These are phyloP conservation scores for Lipomyces orientalis DNA, from an alignment of 805 yeast species.

Conservation along the genomic window DNA sequence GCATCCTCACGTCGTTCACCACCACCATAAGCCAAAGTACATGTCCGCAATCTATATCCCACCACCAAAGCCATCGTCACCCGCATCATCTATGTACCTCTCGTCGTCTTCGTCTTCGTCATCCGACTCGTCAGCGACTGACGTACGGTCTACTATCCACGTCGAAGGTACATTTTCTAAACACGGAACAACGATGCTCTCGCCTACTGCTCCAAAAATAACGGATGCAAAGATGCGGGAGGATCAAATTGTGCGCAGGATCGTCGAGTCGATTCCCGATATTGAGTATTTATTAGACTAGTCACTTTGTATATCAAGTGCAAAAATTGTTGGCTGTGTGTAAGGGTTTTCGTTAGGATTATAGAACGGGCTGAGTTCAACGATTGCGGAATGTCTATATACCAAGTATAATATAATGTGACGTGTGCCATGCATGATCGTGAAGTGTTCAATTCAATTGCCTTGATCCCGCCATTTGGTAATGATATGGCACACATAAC, in stretches of 20 bases:
- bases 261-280: constrained; percentile 35
- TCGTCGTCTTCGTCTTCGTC: constrained; percentile 27
- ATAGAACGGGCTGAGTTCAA: no score
- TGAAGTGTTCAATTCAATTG: neutral
- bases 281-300: constrained; percentile 20
- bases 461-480: neutral
- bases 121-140: constrained; percentile 13
- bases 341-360: no score
- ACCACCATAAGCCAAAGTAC: constrained; percentile 20
- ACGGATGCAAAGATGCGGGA: constrained; percentile 35
- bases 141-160: constrained; percentile 7
- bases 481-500: neutral
- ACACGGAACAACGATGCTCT: constrained; percentile 16
- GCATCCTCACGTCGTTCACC: constrained; percentile 13
- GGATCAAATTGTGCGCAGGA: constrained; percentile 35
- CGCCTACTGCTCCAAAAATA: constrained; percentile 38
- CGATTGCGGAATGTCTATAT: no score
- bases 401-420: no score
- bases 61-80: constrained; percentile 31
- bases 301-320: neutral
- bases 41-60: constrained; percentile 19
- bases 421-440: neutral
- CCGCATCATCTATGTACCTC: constrained; percentile 20
- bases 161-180: neutral
- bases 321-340: no score